Percentiles rank a stretch among this genome's conserved stretches.
These are phyloP conservation scores for Chaetoceros tenuissimus DNA, from an alignment of 108 stramenopile species.

Conservation along the genomic window DNA sequence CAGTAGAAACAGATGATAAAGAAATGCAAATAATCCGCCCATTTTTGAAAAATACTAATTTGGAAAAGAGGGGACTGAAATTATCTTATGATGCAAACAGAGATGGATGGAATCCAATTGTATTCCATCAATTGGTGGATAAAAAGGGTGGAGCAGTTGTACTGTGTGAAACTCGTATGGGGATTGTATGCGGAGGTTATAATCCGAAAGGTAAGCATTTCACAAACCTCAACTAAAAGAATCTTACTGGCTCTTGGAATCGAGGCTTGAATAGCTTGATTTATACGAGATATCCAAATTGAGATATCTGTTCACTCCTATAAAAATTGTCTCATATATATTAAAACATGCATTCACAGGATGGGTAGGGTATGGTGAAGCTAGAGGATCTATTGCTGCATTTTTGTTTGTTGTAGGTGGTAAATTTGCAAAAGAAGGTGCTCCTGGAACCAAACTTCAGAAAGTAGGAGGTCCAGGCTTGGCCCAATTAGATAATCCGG, in stretches of 20 bases:
- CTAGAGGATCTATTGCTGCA: conserved; percentile 74
- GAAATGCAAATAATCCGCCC: conserved; percentile 66
- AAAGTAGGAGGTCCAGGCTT: conserved; percentile 79
- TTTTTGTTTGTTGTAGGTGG: conserved; percentile 57
- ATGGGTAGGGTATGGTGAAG: conserved; percentile 80
- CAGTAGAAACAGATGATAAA: conserved; percentile 44
- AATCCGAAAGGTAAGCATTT: conserved; percentile 75
- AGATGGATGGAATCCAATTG: conserved; percentile 65
- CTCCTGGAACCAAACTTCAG: conserved; percentile 49
- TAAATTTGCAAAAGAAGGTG: conserved; percentile 10
- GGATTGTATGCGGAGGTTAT: conserved; percentile 71
- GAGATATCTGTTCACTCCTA: not conserved
- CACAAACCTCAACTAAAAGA: too few species aligned
- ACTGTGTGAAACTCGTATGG: conserved; percentile 36
- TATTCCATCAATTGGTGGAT: conserved; percentile 71
- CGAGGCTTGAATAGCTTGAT: too few species aligned
- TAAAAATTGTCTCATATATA: not conserved
- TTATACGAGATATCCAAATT: not conserved
- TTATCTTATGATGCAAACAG: conserved; percentile 70
- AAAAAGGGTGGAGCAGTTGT: conserved; percentile 59
- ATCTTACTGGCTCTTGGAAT: too few species aligned
- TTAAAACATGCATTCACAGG: too few species aligned
- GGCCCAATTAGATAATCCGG: conserved; percentile 59
- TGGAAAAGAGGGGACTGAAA: conserved; percentile 53
- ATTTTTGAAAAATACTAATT: conserved; percentile 76